Base-by-base conservation (phyloP, 108 stramenopile genomes). In the Skeletonema marinoi region DNA sequence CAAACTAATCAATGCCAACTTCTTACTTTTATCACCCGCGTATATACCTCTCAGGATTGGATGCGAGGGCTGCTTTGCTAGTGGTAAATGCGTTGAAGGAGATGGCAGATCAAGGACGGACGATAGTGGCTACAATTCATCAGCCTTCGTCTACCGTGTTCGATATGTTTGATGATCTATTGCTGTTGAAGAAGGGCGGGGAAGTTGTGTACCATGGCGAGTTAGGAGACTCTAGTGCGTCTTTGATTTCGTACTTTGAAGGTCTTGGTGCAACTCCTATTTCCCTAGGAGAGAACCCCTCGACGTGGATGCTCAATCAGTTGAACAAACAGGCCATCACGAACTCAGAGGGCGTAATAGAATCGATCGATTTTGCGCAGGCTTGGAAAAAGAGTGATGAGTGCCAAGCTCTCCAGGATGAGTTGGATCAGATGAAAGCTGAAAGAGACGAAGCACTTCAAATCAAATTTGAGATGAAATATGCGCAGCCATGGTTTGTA, bases 281-380 rank as follows among this genome's bases (percentile, higher is more conserved):
- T 61, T 59, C 39, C 17, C 44, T 56, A 51, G 82, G 87, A 35
- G 87, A 83, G 42, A 95, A 95, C 36, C 94, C 94, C 5, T 91
- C 93, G 9, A 88, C 88, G 7, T 95, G 91, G 90, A 93, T 95
- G 92, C 91, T 95, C 11, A 89, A 88, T 68, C 88, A 67, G 9
- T 48, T 90, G 16, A 21, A 65, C 46, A 72, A 82, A 56, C 60
- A 66, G 11, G 56, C 64, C 2, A 38, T 35, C 16, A 50, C 50
- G 13, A 59, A 77, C 16, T 65, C 75, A 4, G 73, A 62, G 36
- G 74, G 82, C 39, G 63, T 74, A 64, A 33, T 68, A 58, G 69
- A 66, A 39, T 68, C 62, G 30, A 41, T 73, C 31, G 56, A 74
- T 42, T 74, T 80, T 31, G 73, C 77, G 0, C 59, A 68, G 61